These are phyloP conservation scores for Venturiaceae sp. DNA, from an alignment of 2,329 filamentous ascomycete genomes.

Conservation along the genomic window DNA sequence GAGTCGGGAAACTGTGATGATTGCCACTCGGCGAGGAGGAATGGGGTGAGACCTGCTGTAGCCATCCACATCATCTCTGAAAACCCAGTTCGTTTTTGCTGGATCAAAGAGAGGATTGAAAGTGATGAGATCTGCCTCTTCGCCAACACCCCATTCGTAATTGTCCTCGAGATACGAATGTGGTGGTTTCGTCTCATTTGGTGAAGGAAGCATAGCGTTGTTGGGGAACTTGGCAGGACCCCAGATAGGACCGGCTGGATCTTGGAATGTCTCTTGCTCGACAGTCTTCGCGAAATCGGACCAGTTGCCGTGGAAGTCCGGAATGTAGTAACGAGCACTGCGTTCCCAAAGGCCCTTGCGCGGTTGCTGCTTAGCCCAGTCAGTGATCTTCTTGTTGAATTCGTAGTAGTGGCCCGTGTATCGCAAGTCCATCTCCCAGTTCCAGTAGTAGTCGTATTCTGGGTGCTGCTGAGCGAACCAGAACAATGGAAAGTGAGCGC, in stretches of 20 bases:
- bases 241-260: constrained; percentile 50
- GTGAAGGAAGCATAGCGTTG: constrained; percentile 43
- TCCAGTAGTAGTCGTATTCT: constrained; percentile 56
- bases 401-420: constrained; percentile 79
- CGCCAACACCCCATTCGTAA: constrained; percentile 67
- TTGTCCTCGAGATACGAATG: constrained; percentile 50
- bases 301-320: constrained; percentile 56
- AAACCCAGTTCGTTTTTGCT: constrained; percentile 62
- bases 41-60: constrained; percentile 46
- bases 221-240: constrained; percentile 42
- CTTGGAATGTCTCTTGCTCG: constrained; percentile 45
- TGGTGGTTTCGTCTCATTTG: constrained; percentile 55
- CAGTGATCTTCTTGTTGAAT: constrained; percentile 55
- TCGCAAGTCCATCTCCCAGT: constrained; percentile 83
- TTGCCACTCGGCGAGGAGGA: constrained; percentile 64
- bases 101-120: constrained; percentile 75
- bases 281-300: constrained; percentile 57
- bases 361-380: constrained; percentile 58
- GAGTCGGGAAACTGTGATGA: constrained; percentile 66
- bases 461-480: constrained; percentile 41
- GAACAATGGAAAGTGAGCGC: constrained; percentile 39
- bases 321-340: constrained; percentile 64
- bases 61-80: constrained; percentile 57
- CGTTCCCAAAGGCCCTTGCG: constrained; percentile 66
- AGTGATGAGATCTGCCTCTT: constrained; percentile 64